These are phyloP conservation scores for Solanum bulbocastanum DNA, from an alignment of 257 asterid genomes.

Conservation along the genomic window DNA sequence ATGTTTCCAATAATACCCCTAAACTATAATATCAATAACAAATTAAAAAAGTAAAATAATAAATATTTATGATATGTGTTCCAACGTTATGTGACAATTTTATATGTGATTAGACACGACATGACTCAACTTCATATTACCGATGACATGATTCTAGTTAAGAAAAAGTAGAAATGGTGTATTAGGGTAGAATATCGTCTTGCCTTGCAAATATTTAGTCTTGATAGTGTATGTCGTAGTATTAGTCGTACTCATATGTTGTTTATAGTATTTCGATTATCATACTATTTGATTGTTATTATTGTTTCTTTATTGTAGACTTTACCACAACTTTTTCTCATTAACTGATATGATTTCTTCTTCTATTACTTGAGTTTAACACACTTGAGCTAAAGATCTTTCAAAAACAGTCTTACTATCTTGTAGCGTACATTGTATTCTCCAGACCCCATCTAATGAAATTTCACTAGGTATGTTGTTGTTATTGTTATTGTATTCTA, in stretches of 20 bases:
- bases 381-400: not conserved
- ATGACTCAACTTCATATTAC: not conserved
- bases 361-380: not conserved
- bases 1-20: not conserved
- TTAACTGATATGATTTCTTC: no score
- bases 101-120: not conserved
- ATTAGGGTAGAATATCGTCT: no score
- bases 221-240: not conserved
- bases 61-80: not conserved
- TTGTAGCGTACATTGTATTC: no score
- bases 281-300: not conserved
- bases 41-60: not conserved
- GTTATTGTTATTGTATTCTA: no score
- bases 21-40: not conserved
- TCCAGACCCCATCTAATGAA: no score
- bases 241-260: no score
- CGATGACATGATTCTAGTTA: not conserved
- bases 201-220: not conserved
- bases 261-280: no score
- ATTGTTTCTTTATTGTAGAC: no score
- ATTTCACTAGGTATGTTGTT: no score
- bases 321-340: no score
- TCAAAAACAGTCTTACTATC: no score
- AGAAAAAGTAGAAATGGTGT: no score
- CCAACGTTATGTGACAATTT: not conserved